Evolutionary conservation across 1,139 yeast genomes (phyloP).

Genomic region (Hemisphaericaspora subhashii): DNA sequence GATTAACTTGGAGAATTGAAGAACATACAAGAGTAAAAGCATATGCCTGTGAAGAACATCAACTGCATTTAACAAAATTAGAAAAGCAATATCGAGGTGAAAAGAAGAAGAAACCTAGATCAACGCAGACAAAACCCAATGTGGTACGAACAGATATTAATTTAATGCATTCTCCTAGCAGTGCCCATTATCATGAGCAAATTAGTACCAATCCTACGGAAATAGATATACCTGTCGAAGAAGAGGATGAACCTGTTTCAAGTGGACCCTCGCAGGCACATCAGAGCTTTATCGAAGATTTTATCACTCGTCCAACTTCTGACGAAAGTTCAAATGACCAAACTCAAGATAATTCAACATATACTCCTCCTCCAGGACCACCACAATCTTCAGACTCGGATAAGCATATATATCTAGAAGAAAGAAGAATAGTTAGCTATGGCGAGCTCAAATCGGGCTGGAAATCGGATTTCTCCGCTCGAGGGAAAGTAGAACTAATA

Average conservation of each 20-base stretch:
- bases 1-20: constrained; percentile 86
- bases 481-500: constrained; percentile 75
- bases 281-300: constrained; percentile 34
- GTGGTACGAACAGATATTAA: constrained; percentile 36
- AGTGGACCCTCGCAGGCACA: constrained; percentile 27
- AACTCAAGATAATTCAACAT: constrained; percentile 3
- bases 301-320: constrained; percentile 9
- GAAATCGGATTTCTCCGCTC: constrained; percentile 84
- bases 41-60: constrained; percentile 57
- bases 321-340: background rate
- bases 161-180: constrained; percentile 14
- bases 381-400: constrained; percentile 10
- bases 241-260: constrained; percentile 14
- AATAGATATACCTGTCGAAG: constrained; percentile 14
- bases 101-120: constrained; percentile 12
- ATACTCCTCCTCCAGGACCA: constrained; percentile 1
- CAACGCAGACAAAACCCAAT: constrained; percentile 35
- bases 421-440: constrained; percentile 65
- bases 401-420: constrained; percentile 60
- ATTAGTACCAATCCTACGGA: constrained; percentile 13
- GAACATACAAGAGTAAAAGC: constrained; percentile 68
- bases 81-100: constrained; percentile 38
- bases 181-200: constrained; percentile 3
- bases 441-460: constrained; percentile 90
- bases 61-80: constrained; percentile 42